Percentiles rank a stretch among this genome's conserved stretches.
Conservation (phyloP, 1,284 basidiomycete species). For the Trichosporon faecale region DNA sequence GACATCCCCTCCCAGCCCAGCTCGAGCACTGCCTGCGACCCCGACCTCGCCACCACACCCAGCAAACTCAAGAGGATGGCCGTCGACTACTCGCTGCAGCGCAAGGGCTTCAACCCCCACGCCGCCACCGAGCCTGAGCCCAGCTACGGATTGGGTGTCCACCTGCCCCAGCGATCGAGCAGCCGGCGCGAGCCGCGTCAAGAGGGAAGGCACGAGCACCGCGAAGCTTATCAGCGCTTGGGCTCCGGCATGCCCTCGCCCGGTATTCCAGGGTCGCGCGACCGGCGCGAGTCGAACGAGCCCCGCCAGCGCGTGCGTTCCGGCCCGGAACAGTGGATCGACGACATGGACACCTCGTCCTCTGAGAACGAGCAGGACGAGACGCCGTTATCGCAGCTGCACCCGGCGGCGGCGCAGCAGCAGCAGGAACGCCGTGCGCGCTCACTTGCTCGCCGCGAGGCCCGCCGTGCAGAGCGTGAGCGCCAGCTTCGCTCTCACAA, state of each 20-base stretch:
- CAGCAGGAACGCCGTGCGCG: conserved; percentile 25
- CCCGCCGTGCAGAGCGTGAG: conserved; percentile 21
- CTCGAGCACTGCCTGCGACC: background rate
- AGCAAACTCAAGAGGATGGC: conserved; percentile 4
- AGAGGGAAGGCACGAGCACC: conserved; percentile 4
- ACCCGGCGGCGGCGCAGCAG: conserved; percentile 39
- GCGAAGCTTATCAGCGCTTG: conserved; percentile 3
- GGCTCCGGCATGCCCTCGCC: conserved; percentile 9
- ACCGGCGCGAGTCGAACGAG: background rate
- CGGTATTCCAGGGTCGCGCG: conserved; percentile 14
- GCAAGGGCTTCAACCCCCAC: conserved; percentile 6
- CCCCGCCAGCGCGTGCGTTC: conserved; percentile 7
- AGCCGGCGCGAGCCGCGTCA: background rate
- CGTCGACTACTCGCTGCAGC: conserved; percentile 7
- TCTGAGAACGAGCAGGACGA: conserved; percentile 33
- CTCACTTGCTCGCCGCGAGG: conserved; percentile 19
- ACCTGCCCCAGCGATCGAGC: background rate
- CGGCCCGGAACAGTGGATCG: conserved; percentile 15
- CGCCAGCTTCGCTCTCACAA: conserved; percentile 19
- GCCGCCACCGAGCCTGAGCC: background rate
- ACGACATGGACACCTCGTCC: conserved; percentile 16
- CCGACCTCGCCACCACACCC: background rate
- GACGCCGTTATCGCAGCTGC: conserved; percentile 40
- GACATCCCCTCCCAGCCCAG: conserved; percentile 9
- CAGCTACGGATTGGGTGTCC: background rate